phyloP scores from a whole-genome alignment of 441 rosid genomes.

The Aquilaria agallochum region DNA sequence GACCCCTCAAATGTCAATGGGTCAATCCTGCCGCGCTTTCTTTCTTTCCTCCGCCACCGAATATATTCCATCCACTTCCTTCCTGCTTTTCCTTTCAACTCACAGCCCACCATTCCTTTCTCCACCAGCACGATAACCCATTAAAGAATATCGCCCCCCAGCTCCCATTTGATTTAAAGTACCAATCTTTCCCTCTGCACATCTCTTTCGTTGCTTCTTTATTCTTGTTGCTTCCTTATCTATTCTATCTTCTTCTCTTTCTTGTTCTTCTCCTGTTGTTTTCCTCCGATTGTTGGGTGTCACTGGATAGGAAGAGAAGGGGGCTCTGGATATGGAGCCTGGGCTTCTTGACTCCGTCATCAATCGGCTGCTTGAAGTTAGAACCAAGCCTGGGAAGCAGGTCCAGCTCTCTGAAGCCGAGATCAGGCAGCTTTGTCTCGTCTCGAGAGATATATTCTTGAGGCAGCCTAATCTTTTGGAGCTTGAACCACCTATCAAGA shows the following conservation, averaged over 20 bases:
- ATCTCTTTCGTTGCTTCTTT: constrained; percentile 6
- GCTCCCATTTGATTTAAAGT: neutral
- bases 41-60: neutral
- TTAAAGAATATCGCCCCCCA: neutral
- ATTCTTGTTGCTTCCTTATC: constrained; percentile 10
- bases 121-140: constrained; percentile 5
- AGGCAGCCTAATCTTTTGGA: constrained; percentile 56
- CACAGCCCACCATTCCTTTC: constrained; percentile 8
- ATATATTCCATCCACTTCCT: constrained; percentile 10
- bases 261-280: constrained; percentile 14
- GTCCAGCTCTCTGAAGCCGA: constrained; percentile 51
- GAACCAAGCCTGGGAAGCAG: constrained; percentile 56
- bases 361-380: constrained; percentile 56
- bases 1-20: no score
- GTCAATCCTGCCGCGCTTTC: neutral
- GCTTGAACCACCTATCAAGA: constrained; percentile 60
- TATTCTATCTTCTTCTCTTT: constrained; percentile 20
- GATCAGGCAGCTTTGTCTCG: constrained; percentile 53
- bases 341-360: constrained; percentile 45
- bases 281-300: neutral
- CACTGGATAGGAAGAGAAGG: constrained; percentile 1
- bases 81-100: constrained; percentile 3
- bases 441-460: constrained; percentile 47
- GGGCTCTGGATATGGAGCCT: constrained; percentile 32
- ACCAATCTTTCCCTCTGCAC: neutral